Evolutionary conservation across 129 eudicot genomes (phyloP).

Genomic region (Tagetes erecta): DNA sequence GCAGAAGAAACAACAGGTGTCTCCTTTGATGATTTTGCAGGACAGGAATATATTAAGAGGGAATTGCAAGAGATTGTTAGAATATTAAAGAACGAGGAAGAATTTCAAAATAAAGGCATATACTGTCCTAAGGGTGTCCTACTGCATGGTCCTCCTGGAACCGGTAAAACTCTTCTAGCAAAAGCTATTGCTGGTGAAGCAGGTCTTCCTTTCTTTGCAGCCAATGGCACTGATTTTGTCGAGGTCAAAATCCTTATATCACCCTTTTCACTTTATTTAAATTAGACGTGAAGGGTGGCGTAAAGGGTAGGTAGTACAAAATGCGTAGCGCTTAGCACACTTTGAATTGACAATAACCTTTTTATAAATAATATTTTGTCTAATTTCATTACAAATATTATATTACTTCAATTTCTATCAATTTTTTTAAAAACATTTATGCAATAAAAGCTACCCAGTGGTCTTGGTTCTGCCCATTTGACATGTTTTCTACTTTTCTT

Average conservation of each 20-base stretch:
- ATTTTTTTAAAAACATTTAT: not conserved
- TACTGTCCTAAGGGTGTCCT: constrained; percentile 97
- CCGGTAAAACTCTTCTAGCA: constrained; percentile 95
- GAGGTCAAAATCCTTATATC: constrained; percentile 56
- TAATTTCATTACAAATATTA: not conserved
- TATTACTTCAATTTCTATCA: not conserved
- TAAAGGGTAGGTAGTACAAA: not conserved
- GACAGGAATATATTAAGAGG: constrained; percentile 92
- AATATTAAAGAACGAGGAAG: constrained; percentile 79
- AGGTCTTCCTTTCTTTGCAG: constrained; percentile 95
- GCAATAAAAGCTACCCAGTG: not conserved
- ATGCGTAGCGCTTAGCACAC: not conserved
- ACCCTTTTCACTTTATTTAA: not conserved
- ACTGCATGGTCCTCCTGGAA: constrained; percentile 99
- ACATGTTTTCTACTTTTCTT: not conserved
- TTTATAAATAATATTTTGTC: not conserved
- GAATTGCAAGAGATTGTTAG: constrained; percentile 92
- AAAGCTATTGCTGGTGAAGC: constrained; percentile 99
- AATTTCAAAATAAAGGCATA: constrained; percentile 78
- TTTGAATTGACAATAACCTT: not conserved
- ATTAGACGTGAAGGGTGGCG: not conserved
- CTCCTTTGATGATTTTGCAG: constrained; percentile 96
- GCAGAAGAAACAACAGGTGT: constrained; percentile 95
- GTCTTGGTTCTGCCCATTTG: not conserved
- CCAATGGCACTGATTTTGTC: constrained; percentile 95